Base-by-base conservation (phyloP, 164 flowering plant genomes). In the Chimonanthus salicifolius region DNA sequence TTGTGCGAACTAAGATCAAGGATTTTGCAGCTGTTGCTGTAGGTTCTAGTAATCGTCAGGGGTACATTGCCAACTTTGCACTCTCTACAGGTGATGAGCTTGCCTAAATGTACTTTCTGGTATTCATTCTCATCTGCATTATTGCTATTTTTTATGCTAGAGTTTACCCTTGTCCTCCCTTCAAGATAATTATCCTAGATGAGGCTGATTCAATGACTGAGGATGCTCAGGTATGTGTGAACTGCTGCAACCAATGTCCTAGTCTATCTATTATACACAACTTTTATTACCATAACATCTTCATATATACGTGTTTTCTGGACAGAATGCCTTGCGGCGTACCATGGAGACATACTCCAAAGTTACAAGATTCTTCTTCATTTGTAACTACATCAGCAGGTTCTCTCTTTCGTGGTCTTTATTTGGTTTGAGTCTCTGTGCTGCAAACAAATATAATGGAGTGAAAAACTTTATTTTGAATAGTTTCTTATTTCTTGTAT, bases 151-250 rank as follows among this genome's bases (percentile, higher is more conserved):
- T 73, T 54, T 47, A 54, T 9, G 73, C 69, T 72, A 92, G 97
- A 76, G 89, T 85, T 20, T 89, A 94, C 78, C 97, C 97, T 67
- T 96, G 98, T 73, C 99, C 98, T 6, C 91, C 97, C 6, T 96
- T 75, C 77, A 96, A 96, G 87, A 92, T 96, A 67, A 92, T 94
- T 72, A 89, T 96, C 60, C 85, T 96, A 4, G 99, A 96, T 78
- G 97, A 96, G 80, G 99, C 99, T 65, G 99, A 96, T 86, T 94
- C 98, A 64, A 96, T 96, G 99, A 96, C 99, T 49, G 97, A 96
- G 87, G 99, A 94, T 91, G 99, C 99, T 69, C 98, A 94, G 92
- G 99, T 79, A 83, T 67, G 85, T 43, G 87, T 44, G 44, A 51
- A 4, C 20, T 66, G 18, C 33, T 33, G 33, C 33, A 1, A 33